These are phyloP conservation scores for Nadsonia commutata DNA, from an alignment of 1,139 yeast species.

Conservation along the genomic window DNA sequence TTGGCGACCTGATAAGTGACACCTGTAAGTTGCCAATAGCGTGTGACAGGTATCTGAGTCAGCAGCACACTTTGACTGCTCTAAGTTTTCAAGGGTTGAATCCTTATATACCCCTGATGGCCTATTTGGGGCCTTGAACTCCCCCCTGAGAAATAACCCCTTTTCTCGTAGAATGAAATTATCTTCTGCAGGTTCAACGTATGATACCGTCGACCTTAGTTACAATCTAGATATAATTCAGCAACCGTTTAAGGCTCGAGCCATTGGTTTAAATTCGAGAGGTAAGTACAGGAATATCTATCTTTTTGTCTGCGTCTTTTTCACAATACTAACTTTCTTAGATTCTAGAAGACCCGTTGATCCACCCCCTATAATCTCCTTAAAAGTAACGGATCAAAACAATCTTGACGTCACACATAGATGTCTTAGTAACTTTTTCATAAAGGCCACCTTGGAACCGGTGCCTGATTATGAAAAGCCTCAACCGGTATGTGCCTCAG, in stretches of 20 bases:
- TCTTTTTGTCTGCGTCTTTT: background rate
- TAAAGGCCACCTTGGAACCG: conserved; percentile 19
- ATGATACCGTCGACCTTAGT: conserved; percentile 1
- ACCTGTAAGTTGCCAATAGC: too few species aligned
- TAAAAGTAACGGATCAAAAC: conserved; percentile 11
- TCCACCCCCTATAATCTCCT: conserved; percentile 21
- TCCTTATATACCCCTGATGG: too few species aligned
- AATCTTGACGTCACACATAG: conserved; percentile 14
- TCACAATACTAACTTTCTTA: conserved; percentile 9
- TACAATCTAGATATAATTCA: conserved; percentile 15
- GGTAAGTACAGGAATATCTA: conserved; percentile 7
- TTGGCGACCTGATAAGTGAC: too few species aligned
- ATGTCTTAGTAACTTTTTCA: conserved; percentile 15
- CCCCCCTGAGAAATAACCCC: too few species aligned
- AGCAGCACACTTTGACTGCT: too few species aligned
- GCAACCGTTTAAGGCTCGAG: conserved; percentile 21
- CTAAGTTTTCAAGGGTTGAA: too few species aligned
- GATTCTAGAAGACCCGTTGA: conserved; percentile 23
- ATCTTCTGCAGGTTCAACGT: too few species aligned
- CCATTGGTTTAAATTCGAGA: conserved; percentile 22
- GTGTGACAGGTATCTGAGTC: too few species aligned
- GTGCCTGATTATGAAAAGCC: too few species aligned
- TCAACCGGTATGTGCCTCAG: too few species aligned
- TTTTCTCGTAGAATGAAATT: too few species aligned
- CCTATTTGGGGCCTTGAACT: too few species aligned